Evolutionary conservation across 768 basidiomycete species (phyloP), one percentile per base, ranked within the genome.

Genomic region (Porpolomopsis calyptriformis): DNA sequence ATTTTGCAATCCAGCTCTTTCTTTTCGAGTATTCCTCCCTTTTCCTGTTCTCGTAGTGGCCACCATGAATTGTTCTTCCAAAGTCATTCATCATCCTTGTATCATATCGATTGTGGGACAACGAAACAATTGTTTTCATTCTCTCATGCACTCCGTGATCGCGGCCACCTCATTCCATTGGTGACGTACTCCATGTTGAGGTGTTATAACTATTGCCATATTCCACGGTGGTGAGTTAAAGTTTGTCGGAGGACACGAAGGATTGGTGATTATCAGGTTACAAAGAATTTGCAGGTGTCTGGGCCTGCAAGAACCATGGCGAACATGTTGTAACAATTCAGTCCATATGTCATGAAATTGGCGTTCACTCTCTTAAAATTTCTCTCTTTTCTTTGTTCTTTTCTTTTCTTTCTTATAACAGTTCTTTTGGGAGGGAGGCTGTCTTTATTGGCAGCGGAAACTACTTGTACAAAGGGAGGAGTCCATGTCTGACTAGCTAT

Each of bases 221-320:
- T 43, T 53, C 64, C 64, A 66, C 1, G 52, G 49, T 9, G 24
- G 11, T 1, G n/a, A 9, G 5, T 5, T 22, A 38, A 60, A 59
- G 40, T 62, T 55, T 0, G 7, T 9, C 2, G 22, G 40, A 11
- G 51, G 4, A 65, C 49, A 51, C 5, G 25, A 24, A 4, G 16
- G 8, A 6, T 48, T 39, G 2, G 50, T 51, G 3, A 68, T 8
- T 1, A 62, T 20, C 1, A 63, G 44, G 23, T 40, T 46, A 2
- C 54, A 20, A 0, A 67, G 47, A 53, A 63, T 57, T 1, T 47
- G 42, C 1, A 65, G 18, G 43, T 68, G 50, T 9, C 56, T 39
- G n/a, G 50, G 40, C 4, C 49, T 31, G 14, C 56, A 51, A 11
- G 38, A 16, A 2, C 67, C 62, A 4, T 52, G 24, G 7, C 62